A percentile compares a stretch with the other conserved stretches of the same genome.
phyloP scores from a whole-genome alignment of 2,329 filamentous ascomycete genomes.

The Podosphaera fusca region DNA sequence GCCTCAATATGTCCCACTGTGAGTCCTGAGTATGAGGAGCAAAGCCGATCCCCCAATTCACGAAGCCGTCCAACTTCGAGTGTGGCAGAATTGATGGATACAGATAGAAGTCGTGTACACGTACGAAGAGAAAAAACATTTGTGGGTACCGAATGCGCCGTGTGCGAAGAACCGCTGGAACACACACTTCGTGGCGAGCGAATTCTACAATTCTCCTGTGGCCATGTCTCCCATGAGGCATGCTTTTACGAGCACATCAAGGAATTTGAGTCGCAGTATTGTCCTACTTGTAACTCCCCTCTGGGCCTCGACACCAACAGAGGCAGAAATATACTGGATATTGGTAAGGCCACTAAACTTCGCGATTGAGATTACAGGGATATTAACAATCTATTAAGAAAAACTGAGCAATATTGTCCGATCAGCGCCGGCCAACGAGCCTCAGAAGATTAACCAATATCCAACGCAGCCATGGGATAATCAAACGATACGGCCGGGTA shows the following conservation, averaged over 20 bases:
- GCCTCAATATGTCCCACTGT: constrained; percentile 1
- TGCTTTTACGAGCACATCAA: constrained; percentile 98
- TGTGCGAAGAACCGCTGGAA: constrained; percentile 90
- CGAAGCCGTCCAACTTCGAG: constrained; percentile 13
- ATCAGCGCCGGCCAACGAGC: constrained; percentile 48
- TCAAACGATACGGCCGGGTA: constrained; percentile 30
- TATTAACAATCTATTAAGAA: constrained; percentile 28
- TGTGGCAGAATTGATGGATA: constrained; percentile 45
- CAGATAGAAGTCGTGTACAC: constrained; percentile 55
- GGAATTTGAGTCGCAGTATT: constrained; percentile 82
- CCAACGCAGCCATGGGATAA: constrained; percentile 49
- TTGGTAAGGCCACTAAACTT: constrained; percentile 33
- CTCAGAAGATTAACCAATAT: constrained; percentile 19
- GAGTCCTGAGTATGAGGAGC: constrained; percentile 6
- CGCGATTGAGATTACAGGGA: not conserved
- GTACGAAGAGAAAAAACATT: constrained; percentile 80
- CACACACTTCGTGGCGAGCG: constrained; percentile 85
- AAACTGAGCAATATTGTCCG: constrained; percentile 88
- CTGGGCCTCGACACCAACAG: constrained; percentile 77
- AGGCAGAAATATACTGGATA: constrained; percentile 76
- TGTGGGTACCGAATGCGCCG: constrained; percentile 80
- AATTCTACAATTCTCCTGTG: constrained; percentile 84
- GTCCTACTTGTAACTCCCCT: constrained; percentile 80
- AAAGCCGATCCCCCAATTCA: constrained; percentile 7
- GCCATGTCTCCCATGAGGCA: constrained; percentile 92